Base-by-base conservation (phyloP, 176 grass and related monocot species). In the Pharus latifolius region DNA sequence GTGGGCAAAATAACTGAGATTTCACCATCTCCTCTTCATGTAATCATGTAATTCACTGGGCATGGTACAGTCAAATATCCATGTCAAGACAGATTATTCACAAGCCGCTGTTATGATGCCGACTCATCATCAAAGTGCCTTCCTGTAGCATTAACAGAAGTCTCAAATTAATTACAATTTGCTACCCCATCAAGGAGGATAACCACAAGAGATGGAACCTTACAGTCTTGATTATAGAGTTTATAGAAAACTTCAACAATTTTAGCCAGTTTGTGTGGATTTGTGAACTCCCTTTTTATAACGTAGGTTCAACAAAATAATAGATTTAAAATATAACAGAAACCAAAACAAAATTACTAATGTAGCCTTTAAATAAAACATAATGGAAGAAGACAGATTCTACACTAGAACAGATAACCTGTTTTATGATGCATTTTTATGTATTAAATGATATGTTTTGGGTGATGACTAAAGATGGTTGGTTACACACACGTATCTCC, bases 401-500 rank as follows among this genome's bases (percentile, higher is more conserved):
- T 67, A 62, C 56, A 62, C 10, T 10, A 42, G 22, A 13, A 19
- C 43, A 60, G 34, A 18, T 37, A 46, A 66, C 11, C n/a, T 37
- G 34, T 45, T 57, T 56, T 57, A 33, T 63, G 31, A 75, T 3
- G 10, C 44, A 51, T 31, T 28, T n/a, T 31, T 22, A 41, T 28
- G 31, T 45, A 29, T 17, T 10, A 0, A 66, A 24, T n/a, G 12
- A 33, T 13, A 1, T 10, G n/a, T 25, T 57, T 27, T 47, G 18
- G 49, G 57, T 78, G 63, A 57, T 78, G 63, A 29, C 40, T 49
- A 54, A 45, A 66, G 18, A 66, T 66, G 50, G 46, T 66, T 66
- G 50, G 46, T 66, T 51, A 51, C 72, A 67, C 40, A 35, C 35
- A 28, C 40, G 6, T 26, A 9, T 67, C 45, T 46, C 29, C 9